Base-by-base conservation (phyloP, 2,329 filamentous ascomycete species). In the Fusarium subglutinans region DNA sequence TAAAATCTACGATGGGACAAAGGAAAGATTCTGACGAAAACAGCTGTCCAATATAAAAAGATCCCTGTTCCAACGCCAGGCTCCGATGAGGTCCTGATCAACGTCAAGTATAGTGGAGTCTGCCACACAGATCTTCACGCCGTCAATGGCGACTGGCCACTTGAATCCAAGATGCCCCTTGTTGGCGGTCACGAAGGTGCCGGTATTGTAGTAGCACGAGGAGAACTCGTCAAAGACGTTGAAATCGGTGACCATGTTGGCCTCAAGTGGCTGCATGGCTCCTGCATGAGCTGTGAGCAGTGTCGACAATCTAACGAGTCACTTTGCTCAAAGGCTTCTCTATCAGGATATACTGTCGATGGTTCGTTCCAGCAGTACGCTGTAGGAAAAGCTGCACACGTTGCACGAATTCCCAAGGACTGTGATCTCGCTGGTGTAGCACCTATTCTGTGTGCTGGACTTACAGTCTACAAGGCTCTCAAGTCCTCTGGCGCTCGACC, bases 261-360 rank as follows among this genome's bases (percentile, higher is more conserved):
- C 80, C 89, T 98, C 82, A 97, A 93, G 86, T 97, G 94, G 94
- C 87, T 97, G 76, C 95, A 97, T 81, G 93, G 93, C 68, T 92
- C 92, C 22, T 98, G 95, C 82, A 87, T 96, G 70, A 83, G 87
- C 66, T 98, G 95, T 83, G 88, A 91, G 73, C 96, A 93, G 87
- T 97, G 95, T 85, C 90, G 92, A 78, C 88, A 91, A 75, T 83
- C 89, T 37, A 92, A 97, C 78, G 95, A 97, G 83, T 92, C 94
- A 2, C 90, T 97, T 4, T 98, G 95, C 84, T 83, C 89, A 6
- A 85, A 92, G 48, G 90, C 93, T 8, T 84, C 88, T 20, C 89
- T 97, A 20, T 96, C 94, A 1, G 95, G 95, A 47, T 97, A 96
- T 87, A 96, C 94, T 1, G 94, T 97, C 78, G 93, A 97, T 80